Evolutionary conservation across 108 stramenopile genomes (phyloP).

Genomic region (Bacterosira constricta): DNA sequence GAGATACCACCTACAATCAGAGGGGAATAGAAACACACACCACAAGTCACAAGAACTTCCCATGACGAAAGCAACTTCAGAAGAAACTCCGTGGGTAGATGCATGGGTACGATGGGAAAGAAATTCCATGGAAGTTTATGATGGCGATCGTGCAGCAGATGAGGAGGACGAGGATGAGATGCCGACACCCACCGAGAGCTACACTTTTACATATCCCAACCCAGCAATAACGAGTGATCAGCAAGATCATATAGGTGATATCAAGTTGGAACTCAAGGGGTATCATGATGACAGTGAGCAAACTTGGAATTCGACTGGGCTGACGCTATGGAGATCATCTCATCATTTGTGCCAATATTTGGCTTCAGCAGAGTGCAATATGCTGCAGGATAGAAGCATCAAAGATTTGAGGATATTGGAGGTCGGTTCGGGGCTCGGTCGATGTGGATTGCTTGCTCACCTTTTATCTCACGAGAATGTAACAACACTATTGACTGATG

Average conservation of each 20-base stretch:
- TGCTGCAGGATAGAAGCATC: background rate
- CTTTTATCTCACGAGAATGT: constrained; percentile 22
- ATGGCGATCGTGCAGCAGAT: constrained; percentile 20
- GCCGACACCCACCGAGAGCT: constrained; percentile 27
- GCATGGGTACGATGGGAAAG: constrained; percentile 58
- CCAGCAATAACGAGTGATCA: constrained; percentile 1
- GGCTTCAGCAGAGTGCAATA: constrained; percentile 7
- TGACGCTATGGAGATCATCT: constrained; percentile 73
- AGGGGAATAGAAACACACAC: too few species aligned
- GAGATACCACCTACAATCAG: too few species aligned
- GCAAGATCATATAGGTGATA: constrained; percentile 1
- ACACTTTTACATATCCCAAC: constrained; percentile 13
- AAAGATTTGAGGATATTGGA: constrained; percentile 19
- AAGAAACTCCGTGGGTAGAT: constrained; percentile 54
- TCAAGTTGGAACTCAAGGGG: constrained; percentile 50
- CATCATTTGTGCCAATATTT: constrained; percentile 64
- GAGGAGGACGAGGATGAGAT: constrained; percentile 50
- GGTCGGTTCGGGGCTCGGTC: constrained; percentile 27
- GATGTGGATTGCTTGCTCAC: constrained; percentile 59
- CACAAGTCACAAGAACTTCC: too few species aligned
- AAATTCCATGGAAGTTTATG: constrained; percentile 18
- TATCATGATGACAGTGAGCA: constrained; percentile 55
- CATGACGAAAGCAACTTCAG: too few species aligned
- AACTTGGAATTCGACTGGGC: constrained; percentile 67
- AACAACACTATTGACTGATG: constrained; percentile 63